Evolutionary conservation across 495 filamentous ascomycete genomes (phyloP), one percentile per base, ranked within the genome.

Genomic region (Lichina pygmaea): DNA sequence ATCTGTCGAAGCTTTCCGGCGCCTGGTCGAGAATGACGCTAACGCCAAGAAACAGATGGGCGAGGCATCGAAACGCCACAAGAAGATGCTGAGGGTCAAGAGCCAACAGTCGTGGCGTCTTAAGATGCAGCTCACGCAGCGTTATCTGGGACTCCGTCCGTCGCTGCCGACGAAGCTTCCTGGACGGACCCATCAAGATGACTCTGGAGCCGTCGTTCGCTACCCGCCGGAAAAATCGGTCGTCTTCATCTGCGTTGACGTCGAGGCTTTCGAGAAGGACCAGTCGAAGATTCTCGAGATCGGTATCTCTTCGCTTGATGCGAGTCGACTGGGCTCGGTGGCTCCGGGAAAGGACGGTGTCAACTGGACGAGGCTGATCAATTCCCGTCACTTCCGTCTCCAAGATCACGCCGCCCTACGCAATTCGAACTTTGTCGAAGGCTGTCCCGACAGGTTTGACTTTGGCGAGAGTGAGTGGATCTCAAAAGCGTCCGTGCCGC

Each of bases 231-330:
- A 66, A 13, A 51, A 50, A 7, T 54, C 53, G 6, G 70, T 77
- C 2, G 60, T 91, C 17, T 82, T 97, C 52, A 61, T 93, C 47
- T 73, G 66, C 49, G 60, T 93, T 40, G 86, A 97, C 53, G 55
- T 86, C 33, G 89, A 97, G 56, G 70, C 74, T 7, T 86, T 73
- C 49, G 86, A 95, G 58, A 54, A 55, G 30, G 59, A 72, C 45
- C 62, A 66, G 6, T 58, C 61, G 41, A 52, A 66, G 2, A 62
- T 94, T 48, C 92, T 84, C 5, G 89, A 97, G 55, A 66, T 97
- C 45, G 89, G 89, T 33, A 65, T 97, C 42, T 75, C 82, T 8
- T 72, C 68, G 8, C 70, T 97, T 16, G 89, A 97, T 58, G 82
- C 78, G 5, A 50, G 58, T 8, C 69, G 78, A 47, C 59, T 69